Percentiles rank a stretch among this genome's conserved stretches.
phyloP scores from a whole-genome alignment of 345 rosid genomes.

The Brassica rapa region DNA sequence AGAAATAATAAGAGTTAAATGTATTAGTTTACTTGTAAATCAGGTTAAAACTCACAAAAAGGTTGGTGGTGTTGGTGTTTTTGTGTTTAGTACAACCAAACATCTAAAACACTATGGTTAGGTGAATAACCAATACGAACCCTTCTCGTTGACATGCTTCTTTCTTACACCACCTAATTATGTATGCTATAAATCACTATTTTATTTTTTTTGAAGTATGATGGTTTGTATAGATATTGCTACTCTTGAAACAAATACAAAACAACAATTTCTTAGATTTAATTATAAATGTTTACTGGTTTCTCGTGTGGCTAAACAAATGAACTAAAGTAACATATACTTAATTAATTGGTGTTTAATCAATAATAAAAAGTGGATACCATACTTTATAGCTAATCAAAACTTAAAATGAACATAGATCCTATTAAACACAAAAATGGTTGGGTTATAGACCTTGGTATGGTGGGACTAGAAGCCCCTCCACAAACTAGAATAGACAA shows the following conservation, averaged over 20 bases:
- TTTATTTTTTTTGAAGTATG: background rate
- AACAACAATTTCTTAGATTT: background rate
- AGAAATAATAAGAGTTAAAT: background rate
- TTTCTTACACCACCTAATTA: conserved; percentile 11
- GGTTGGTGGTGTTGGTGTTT: conserved; percentile 2
- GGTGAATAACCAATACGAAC: conserved; percentile 28
- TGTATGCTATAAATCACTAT: background rate
- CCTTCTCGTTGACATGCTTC: conserved; percentile 11
- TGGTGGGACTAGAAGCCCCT: conserved; percentile 24
- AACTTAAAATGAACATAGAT: background rate
- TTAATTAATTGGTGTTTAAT: background rate
- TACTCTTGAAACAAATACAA: background rate
- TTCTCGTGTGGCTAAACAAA: background rate
- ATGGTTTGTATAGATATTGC: background rate
- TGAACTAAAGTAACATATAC: background rate
- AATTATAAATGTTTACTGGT: background rate
- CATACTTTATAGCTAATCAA: background rate
- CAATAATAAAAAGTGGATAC: background rate
- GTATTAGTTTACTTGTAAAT: conserved; percentile 6
- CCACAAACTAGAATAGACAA: conserved; percentile 28
- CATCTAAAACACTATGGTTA: conserved; percentile 30
- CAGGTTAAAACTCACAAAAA: conserved; percentile 6
- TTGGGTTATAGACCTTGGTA: background rate
- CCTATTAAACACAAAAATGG: background rate
- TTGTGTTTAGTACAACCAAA: conserved; percentile 30